Base-by-base conservation (phyloP, 2,329 filamentous ascomycete genomes). In the Verticillium isaacii region DNA sequence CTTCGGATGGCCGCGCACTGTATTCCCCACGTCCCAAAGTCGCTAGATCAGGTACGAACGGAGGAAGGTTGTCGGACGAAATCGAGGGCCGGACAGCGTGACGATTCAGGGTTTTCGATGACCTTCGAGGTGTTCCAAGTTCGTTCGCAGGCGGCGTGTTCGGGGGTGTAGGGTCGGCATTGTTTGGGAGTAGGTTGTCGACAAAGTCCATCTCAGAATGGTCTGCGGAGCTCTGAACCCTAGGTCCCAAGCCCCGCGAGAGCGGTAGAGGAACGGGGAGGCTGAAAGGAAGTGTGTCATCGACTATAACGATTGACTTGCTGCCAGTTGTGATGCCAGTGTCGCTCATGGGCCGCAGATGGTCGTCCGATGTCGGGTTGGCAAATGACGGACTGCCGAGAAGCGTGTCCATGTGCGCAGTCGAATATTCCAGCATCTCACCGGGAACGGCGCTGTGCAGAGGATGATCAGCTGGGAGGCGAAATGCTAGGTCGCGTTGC, bases 241-340 rank as follows among this genome's bases (percentile, higher is more conserved):
- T 50, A n/a, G 45, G 45, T 50, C 19, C 19, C 19, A 50, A 14
- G n/a, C 19, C 19, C 23, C 45, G 45, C 19, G 23, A 9, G 3
- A 56, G 14, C 9, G 54, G 54, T 1, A 56, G 39, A 14, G 58
- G 58, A 45, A 54, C 66, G 1, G 80, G 75, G n/a, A 81, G 72
- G 9, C 85, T 76, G 5, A 78, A 76, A 0, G 80, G 76, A 17
- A 82, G 67, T 0, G 88, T 89, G 36, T 86, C 86, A 62, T 96
- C 91, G 39, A 96, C 87, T 69, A 97, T 96, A 61, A 97, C 83
- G 66, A 97, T 96, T 0, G 92, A 96, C 70, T 93, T 89, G 79
- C 92, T 96, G n/a, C 92, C 91, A 12, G 82, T 82, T 0, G 92
- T 95, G 55, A 94, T 85, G 6, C 75, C 84, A 67, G 79, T 78